Evolutionary conservation across 2,329 filamentous ascomycete genomes (phyloP).

Genomic region (Cephalotrichum gorgonifer): DNA sequence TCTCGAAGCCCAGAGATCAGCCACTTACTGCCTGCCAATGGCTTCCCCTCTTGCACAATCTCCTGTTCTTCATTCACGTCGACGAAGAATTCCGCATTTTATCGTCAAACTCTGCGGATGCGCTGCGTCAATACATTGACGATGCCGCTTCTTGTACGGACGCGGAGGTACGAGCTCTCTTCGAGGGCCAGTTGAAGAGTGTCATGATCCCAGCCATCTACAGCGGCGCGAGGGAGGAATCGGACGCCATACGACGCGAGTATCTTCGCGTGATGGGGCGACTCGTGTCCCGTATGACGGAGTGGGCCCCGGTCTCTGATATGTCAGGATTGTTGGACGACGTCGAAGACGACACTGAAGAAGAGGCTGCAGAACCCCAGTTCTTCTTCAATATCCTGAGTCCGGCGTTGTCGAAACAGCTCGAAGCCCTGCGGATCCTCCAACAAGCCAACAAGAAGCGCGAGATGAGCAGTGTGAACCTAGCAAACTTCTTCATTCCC

Average conservation of each 20-base stretch:
- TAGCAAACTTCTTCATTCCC: slow-evolving; percentile 81
- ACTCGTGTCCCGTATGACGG: slow-evolving; percentile 59
- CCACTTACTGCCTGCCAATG: slow-evolving; percentile 64
- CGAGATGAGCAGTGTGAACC: slow-evolving; percentile 63
- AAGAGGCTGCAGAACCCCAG: slow-evolving; percentile 54
- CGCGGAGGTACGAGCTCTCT: slow-evolving; percentile 30
- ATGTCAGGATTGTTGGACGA: slow-evolving; percentile 56
- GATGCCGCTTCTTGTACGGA: slow-evolving; percentile 34
- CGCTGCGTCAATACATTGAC: slow-evolving; percentile 68
- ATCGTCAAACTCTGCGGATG: slow-evolving; percentile 67
- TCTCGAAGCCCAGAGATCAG: slow-evolving; percentile 53
- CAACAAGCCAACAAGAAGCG: slow-evolving; percentile 55
- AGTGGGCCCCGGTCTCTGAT: slow-evolving; percentile 63
- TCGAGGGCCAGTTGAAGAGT: slow-evolving; percentile 47
- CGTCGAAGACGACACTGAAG: slow-evolving; percentile 31
- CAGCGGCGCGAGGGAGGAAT: slow-evolving; percentile 63
- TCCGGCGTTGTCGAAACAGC: slow-evolving; percentile 75
- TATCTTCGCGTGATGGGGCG: slow-evolving; percentile 71
- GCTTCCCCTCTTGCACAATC: slow-evolving; percentile 79
- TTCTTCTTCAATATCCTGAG: slow-evolving; percentile 93
- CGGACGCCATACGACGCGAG: slow-evolving; percentile 77
- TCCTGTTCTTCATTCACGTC: slow-evolving; percentile 76
- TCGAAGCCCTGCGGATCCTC: slow-evolving; percentile 72
- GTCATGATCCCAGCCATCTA: slow-evolving; percentile 69
- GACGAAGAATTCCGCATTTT: slow-evolving; percentile 84